Evolutionary conservation across 345 rosid species (phyloP).

Genomic region (Jatropha curcas): DNA sequence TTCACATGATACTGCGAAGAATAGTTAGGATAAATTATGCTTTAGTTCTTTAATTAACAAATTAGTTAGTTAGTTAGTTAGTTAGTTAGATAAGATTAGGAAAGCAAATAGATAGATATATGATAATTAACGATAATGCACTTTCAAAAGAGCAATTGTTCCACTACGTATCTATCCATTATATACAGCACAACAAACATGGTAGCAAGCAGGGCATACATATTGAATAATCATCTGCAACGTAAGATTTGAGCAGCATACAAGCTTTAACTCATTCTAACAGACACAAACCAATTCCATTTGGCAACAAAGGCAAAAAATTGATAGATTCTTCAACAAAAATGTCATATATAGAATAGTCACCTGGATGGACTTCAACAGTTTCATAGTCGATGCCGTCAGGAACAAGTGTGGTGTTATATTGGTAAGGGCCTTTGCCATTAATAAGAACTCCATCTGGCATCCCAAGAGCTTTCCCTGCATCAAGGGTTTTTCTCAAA

Average conservation of each 20-base stretch:
- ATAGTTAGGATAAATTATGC: too few species aligned
- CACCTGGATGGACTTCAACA: slow-evolving; percentile 89
- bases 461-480: slow-evolving; percentile 89
- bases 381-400: slow-evolving; percentile 75
- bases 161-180: not conserved
- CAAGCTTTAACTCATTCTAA: not conserved
- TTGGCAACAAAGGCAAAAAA: not conserved
- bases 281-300: not conserved
- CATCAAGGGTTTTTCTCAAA: slow-evolving; percentile 88
- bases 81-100: too few species aligned
- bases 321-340: not conserved
- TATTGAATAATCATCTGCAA: not conserved
- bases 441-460: slow-evolving; percentile 96
- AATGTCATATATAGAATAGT: slow-evolving; percentile 19
- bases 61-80: too few species aligned
- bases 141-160: not conserved
- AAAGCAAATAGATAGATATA: not conserved
- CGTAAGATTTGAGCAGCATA: not conserved
- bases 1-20: not conserved
- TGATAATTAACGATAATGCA: not conserved
- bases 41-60: too few species aligned
- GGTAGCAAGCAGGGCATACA: not conserved
- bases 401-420: slow-evolving; percentile 80
- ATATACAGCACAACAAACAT: not conserved
- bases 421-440: slow-evolving; percentile 95